A percentile compares a stretch with the other conserved stretches of the same genome.
These are phyloP conservation scores for Apium graveolens DNA, from an alignment of 129 eudicot species.

Conservation along the genomic window DNA sequence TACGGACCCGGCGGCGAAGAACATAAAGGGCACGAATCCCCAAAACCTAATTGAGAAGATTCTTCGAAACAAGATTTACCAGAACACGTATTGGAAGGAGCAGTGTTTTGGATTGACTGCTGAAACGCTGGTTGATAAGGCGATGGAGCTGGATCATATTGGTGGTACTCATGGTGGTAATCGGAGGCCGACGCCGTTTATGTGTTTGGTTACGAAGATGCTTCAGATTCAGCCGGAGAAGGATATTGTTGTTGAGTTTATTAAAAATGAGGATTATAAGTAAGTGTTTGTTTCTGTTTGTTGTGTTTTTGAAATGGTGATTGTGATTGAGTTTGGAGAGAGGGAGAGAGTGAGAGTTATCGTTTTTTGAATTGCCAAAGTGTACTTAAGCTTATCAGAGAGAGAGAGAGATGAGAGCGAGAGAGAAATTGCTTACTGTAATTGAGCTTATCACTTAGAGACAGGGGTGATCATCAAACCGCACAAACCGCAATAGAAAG, in stretches of 20 bases:
- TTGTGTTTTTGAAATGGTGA: too few relatives aligned
- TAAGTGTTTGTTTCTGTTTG: slow-evolving; percentile 8
- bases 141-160: slow-evolving; percentile 91
- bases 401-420: too few relatives aligned
- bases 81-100: slow-evolving; percentile 83
- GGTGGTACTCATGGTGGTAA: slow-evolving; percentile 91
- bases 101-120: slow-evolving; percentile 99
- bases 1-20: slow-evolving; percentile 87
- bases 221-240: slow-evolving; percentile 99
- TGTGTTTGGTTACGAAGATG: slow-evolving; percentile 94
- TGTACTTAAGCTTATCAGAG: too few relatives aligned
- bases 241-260: slow-evolving; percentile 94
- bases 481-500: too few relatives aligned
- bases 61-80: slow-evolving; percentile 75
- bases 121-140: slow-evolving; percentile 94
- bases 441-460: too few relatives aligned
- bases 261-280: slow-evolving; percentile 91
- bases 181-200: slow-evolving; percentile 84
- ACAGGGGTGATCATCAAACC: too few relatives aligned
- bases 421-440: too few relatives aligned
- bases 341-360: too few relatives aligned
- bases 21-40: slow-evolving; percentile 89
- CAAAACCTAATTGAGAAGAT: slow-evolving; percentile 90
- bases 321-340: too few relatives aligned
- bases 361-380: too few relatives aligned